phyloP scores from a whole-genome alignment of 78 protist genomes.

The Dictyostelium brefeldianum region DNA sequence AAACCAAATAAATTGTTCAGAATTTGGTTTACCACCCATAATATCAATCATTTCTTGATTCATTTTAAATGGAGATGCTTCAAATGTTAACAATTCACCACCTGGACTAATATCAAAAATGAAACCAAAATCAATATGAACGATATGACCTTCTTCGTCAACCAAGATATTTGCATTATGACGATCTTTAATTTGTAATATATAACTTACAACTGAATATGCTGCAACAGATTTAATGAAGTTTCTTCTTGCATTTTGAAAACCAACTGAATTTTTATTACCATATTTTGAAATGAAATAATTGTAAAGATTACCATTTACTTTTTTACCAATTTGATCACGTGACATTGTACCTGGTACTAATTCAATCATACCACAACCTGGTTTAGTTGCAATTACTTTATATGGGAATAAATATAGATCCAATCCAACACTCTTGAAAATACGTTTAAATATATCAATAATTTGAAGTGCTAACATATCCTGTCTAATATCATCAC shows the following conservation, averaged over 20 bases:
- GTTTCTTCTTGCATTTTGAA: conserved; percentile 90
- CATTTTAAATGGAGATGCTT: conserved; percentile 95
- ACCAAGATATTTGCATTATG: conserved; percentile 95
- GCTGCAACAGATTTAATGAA: conserved; percentile 93
- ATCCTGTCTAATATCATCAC: conserved; percentile 98
- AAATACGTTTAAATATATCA: conserved; percentile 86
- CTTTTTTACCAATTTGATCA: conserved; percentile 93
- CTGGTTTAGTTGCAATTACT: conserved; percentile 93
- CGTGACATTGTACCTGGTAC: conserved; percentile 94
- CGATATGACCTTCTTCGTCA: conserved; percentile 91
- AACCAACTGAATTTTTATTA: conserved; percentile 62
- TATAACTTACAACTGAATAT: conserved; percentile 91
- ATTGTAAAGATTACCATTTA: conserved; percentile 80
- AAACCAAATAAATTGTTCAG: conserved; percentile 89
- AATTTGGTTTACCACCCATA: conserved; percentile 90
- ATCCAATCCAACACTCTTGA: conserved; percentile 82
- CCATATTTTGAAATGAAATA: conserved; percentile 92
- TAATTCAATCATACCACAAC: conserved; percentile 93
- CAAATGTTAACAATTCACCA: conserved; percentile 90
- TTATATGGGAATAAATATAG: conserved; percentile 94
- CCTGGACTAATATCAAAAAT: conserved; percentile 94
- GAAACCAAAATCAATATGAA: conserved; percentile 96
- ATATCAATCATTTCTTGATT: conserved; percentile 91
- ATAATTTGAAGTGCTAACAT: conserved; percentile 94
- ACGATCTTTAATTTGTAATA: conserved; percentile 94